Conservation (phyloP, 148 eudicot species). For the Limonium bicolor region DNA sequence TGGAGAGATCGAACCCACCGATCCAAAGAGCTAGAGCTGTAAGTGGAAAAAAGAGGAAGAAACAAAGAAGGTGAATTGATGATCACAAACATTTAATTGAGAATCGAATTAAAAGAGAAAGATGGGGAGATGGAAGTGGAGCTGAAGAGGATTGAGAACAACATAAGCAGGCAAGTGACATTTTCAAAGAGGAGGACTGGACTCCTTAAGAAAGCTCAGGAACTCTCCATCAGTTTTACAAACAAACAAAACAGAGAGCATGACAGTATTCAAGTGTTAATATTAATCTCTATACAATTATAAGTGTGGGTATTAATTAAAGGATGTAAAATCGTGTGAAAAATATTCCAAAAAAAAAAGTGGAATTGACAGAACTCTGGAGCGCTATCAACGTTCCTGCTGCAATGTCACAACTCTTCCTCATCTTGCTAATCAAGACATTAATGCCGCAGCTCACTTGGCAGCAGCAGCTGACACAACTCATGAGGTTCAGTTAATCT, state of each 20-base stretch:
- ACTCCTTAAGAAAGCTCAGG: conserved; percentile 5
- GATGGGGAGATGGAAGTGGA: conserved; percentile 7
- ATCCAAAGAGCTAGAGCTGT: too few species aligned
- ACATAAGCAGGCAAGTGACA: conserved; percentile 5
- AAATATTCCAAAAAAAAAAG: not conserved
- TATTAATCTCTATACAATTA: not conserved
- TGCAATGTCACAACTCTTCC: too few species aligned
- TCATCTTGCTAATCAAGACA: not conserved
- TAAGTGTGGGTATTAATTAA: not conserved
- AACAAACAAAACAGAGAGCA: not conserved
- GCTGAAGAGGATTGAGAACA: conserved; percentile 6
- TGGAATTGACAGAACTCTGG: conserved; percentile 1
- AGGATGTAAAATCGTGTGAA: not conserved
- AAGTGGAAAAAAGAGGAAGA: too few species aligned
- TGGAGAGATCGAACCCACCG: too few species aligned
- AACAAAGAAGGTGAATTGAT: too few species aligned
- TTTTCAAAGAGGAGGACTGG: conserved; percentile 6
- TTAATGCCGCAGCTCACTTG: not conserved
- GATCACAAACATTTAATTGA: too few species aligned
- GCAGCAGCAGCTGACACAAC: not conserved
- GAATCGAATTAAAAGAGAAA: too few species aligned
- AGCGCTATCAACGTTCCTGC: conserved; percentile 7
- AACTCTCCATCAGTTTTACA: not conserved
- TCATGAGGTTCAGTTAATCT: not conserved
- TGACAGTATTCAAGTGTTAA: not conserved